Evolutionary conservation across 331 rosid genomes (phyloP), one percentile per base, ranked within the genome.

Genomic region (Erythrophleum ivorense): DNA sequence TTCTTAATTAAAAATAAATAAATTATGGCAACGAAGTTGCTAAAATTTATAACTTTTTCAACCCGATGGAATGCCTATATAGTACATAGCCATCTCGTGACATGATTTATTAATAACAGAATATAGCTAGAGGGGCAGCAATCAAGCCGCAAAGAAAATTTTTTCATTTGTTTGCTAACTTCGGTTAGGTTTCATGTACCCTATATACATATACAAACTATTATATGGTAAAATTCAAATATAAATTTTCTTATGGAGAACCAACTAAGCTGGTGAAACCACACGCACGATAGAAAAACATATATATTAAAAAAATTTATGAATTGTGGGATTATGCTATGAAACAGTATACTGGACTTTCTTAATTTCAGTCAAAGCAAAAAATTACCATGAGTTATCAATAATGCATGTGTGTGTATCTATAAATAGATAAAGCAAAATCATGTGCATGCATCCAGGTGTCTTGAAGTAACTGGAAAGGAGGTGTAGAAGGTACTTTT

Each of bases 401-500:
- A 31, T 33, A 31, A 62, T 62, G 68, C 83, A 79, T 73, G 80
- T 34, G 74, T 49, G 67, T 46, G 45, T 11, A 57, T 50, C 10
- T 67, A 36, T 10, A 53, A 55, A 41, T 54, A 33, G 18, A 72
- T 54, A 58, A 29, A 57, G 55, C 18, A 60, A 82, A 52, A 58
- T 76, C 57, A 53, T 41, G 53, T 15, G 33, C 3, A 41, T 62
- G 52, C 57, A 29, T 58, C 33, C 41, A 78, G 64, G 73, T 82
- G 81, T 59, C 43, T 50, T 41, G 18, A 75, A 55, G 78, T 71
- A 65, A 79, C 36, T 78, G 75, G 82, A 24, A 70, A 16, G 84
- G 82, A 64, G 84, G 88, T 63, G 84, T 80, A n/a, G 71, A 75
- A 41, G 40, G 68, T 59, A 9, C n/a, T 24, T 24, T 24, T 24